Base-by-base conservation (phyloP, 192 early-diverging fungal genomes). In the Funneliformis geosporum region DNA sequence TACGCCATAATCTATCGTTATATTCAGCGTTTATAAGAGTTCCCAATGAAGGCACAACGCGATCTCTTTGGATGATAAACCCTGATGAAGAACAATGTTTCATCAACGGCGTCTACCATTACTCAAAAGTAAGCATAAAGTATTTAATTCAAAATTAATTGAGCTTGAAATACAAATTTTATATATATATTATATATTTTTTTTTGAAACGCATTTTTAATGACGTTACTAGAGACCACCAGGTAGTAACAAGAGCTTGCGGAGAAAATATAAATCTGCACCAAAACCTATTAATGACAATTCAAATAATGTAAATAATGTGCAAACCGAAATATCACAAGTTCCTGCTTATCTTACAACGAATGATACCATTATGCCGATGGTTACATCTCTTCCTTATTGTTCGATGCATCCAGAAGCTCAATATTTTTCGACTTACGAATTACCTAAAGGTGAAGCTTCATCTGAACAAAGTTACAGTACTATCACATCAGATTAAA, bases 1-100 rank as follows among this genome's bases (percentile, higher is more conserved):
- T 96, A 70, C 89, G 95, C n/a, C 95, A 96, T 83, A 96, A 96
- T 82, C 87, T 96, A 71, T 94, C 93, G 6, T 85, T 96, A 10
- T 95, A 95, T 83, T 94, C 93, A 80, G 85, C 86, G 40, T 96
- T 96, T 86, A 85, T 94, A 78, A 90, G 94, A 60, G 89, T 95
- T 38, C 85, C 88, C 64, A 90, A 88, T 76, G 90, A 92, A 83
- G 90, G 89, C 8, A 89, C 89, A 46, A 92, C 90, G 79, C 88
- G 90, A 18, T 88, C 90, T 14, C 90, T 89, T 76, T 92, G 91
- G 91, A 90, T 86, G 23, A 85, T 92, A 4, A 89, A 92, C 62
- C 80, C 88, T 43, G 70, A 50, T 47, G 70, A 73, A 9, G 70
- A 73, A 46, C 43, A 73, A 42, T 50, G 70, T 25, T 73, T 73